These are phyloP conservation scores for Metschnikowia peoriensis DNA, from an alignment of 805 yeast species.

Conservation along the genomic window DNA sequence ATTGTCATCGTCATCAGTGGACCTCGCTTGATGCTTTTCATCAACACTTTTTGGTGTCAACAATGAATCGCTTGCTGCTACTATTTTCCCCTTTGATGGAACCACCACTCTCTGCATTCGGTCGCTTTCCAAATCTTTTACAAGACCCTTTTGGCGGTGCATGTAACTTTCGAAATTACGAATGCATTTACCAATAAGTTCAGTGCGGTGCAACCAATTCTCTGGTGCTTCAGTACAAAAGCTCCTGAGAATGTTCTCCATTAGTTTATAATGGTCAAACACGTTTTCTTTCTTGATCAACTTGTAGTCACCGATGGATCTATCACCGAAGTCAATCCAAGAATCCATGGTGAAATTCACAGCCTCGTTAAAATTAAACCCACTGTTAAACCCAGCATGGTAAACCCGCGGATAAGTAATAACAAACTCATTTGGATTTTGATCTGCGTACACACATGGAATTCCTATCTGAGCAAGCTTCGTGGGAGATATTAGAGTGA, in stretches of 20 bases:
- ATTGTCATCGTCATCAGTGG: conserved; percentile 40
- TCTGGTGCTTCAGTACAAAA: conserved; percentile 12
- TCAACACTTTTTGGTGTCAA: conserved; percentile 2
- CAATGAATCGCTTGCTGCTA: not conserved
- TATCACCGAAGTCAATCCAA: conserved; percentile 68
- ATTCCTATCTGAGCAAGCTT: conserved; percentile 45
- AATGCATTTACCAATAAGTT: conserved; percentile 23
- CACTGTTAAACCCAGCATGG: conserved; percentile 47
- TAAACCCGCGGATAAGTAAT: conserved; percentile 44
- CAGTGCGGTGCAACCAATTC: conserved; percentile 9
- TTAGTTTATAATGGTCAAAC: conserved; percentile 52
- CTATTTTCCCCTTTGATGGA: not conserved
- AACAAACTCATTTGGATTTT: conserved; percentile 58
- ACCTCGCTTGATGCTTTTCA: not conserved
- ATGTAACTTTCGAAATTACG: conserved; percentile 26
- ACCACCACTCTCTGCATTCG: conserved; percentile 14
- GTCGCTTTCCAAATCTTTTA: conserved; percentile 21
- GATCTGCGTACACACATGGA: conserved; percentile 56
- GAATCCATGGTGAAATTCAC: conserved; percentile 62
- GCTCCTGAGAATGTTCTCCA: conserved; percentile 43
- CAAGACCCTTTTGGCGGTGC: conserved; percentile 19
- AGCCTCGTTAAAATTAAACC: conserved; percentile 46
- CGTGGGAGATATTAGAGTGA: conserved; percentile 75
- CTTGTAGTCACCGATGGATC: conserved; percentile 25
- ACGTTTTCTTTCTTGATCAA: conserved; percentile 41